phyloP scores from a whole-genome alignment of 2,329 filamentous ascomycete genomes.

The Purpureocillium takamizusanense region DNA sequence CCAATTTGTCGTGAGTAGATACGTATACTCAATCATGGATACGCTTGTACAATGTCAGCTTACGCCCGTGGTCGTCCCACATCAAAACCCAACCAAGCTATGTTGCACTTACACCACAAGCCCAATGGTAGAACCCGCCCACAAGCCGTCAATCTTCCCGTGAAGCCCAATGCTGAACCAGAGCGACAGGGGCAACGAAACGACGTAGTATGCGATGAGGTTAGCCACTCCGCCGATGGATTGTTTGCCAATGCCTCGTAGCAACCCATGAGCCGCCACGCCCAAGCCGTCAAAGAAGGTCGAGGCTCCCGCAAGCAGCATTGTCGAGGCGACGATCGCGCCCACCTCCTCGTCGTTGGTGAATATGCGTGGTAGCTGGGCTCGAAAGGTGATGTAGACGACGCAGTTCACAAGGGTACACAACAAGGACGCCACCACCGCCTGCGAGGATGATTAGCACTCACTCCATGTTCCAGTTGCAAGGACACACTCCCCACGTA shows the following conservation, averaged over 20 bases:
- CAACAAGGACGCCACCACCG: not conserved
- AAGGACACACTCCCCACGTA: too few species aligned
- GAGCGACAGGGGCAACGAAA: slow-evolving; percentile 77
- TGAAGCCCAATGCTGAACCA: slow-evolving; percentile 62
- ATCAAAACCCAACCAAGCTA: not conserved
- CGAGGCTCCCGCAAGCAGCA: slow-evolving; percentile 75
- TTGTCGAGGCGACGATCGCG: slow-evolving; percentile 51
- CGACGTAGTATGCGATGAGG: slow-evolving; percentile 73
- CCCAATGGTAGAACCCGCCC: slow-evolving; percentile 69
- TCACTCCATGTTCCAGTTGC: too few species aligned
- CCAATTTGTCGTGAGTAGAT: slow-evolving; percentile 37
- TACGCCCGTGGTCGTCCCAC: too few species aligned
- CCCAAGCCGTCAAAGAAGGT: slow-evolving; percentile 81
- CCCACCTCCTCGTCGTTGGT: slow-evolving; percentile 61
- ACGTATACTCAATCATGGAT: slow-evolving; percentile 34
- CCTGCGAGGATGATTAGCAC: too few species aligned
- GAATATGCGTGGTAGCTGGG: slow-evolving; percentile 64
- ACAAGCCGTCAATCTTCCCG: slow-evolving; percentile 72
- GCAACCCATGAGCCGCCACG: slow-evolving; percentile 68
- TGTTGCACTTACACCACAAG: slow-evolving; percentile 43
- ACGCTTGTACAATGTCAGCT: not conserved
- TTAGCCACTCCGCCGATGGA: slow-evolving; percentile 82
- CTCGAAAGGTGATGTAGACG: slow-evolving; percentile 56
- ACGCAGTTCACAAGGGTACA: slow-evolving; percentile 28
- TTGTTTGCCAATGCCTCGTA: slow-evolving; percentile 77